Conservation (phyloP, 1,284 basidiomycete species). For the Neolentinus lepideus region DNA sequence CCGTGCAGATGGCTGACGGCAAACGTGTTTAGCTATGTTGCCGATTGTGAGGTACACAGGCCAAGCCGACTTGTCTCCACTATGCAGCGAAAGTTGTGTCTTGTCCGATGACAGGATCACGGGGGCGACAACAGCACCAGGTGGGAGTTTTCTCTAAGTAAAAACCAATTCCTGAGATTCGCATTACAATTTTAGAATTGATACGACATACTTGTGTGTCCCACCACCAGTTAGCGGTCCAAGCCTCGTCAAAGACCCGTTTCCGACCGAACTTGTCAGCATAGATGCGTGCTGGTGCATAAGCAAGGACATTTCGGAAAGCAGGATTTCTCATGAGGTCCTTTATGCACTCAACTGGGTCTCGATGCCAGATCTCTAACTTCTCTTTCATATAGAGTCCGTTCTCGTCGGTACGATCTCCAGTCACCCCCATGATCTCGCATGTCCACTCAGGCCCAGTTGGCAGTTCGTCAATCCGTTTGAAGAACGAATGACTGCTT, state of each 20-base stretch:
- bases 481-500: conserved; percentile 17
- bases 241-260: conserved; percentile 29
- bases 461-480: conserved; percentile 23
- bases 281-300: conserved; percentile 24
- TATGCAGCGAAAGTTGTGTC: conserved; percentile 27
- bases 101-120: conserved; percentile 33
- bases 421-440: conserved; percentile 17
- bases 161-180: background rate
- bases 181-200: background rate
- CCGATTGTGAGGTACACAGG: conserved; percentile 32
- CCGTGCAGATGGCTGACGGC: conserved; percentile 18
- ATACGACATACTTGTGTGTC: conserved; percentile 23
- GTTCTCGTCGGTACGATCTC: conserved; percentile 18
- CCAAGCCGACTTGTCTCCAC: conserved; percentile 28
- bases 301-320: conserved; percentile 21
- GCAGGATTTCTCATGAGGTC: conserved; percentile 16
- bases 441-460: conserved; percentile 15
- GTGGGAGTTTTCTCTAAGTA: conserved; percentile 17
- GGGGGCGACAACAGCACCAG: conserved; percentile 23
- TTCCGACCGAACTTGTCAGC: conserved; percentile 14
- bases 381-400: conserved; percentile 11
- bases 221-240: conserved; percentile 37
- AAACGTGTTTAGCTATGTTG: conserved; percentile 25
- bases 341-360: conserved; percentile 18
- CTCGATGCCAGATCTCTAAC: conserved; percentile 18